Conservation (phyloP, 345 rosid species). For the Viola odorata region DNA sequence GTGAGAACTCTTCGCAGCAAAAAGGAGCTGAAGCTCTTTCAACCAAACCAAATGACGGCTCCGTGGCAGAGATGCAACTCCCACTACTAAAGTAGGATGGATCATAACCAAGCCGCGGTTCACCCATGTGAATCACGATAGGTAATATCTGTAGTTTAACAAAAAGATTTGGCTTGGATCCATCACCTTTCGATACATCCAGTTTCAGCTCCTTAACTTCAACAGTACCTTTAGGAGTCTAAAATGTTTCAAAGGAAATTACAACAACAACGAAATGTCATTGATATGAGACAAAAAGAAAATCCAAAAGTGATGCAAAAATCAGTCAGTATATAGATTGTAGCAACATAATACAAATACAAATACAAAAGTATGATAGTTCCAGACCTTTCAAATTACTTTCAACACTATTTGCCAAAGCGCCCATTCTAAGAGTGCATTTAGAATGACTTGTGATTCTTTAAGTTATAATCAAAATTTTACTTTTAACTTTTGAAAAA, state of each 20-base stretch:
- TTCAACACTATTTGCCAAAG: background rate
- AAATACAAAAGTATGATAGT: conserved; percentile 2
- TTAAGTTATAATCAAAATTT: too few relatives aligned
- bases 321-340: background rate
- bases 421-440: background rate
- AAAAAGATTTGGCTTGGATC: conserved; percentile 57
- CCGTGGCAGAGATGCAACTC: conserved; percentile 36
- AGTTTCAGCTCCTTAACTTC: conserved; percentile 74
- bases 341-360: background rate
- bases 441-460: too few relatives aligned
- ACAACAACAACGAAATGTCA: background rate
- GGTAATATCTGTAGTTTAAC: conserved; percentile 73
- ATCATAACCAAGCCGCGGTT: conserved; percentile 51
- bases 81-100: conserved; percentile 39
- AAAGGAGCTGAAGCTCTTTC: conserved; percentile 69
- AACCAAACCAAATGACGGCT: conserved; percentile 32
- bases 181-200: conserved; percentile 76
- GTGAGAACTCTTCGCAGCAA: conserved; percentile 70
- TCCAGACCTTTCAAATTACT: conserved; percentile 1
- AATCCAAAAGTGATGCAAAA: background rate
- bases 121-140: conserved; percentile 53
- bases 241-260: conserved; percentile 30
- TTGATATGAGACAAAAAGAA: background rate
- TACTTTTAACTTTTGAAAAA: too few relatives aligned
- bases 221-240: conserved; percentile 56